Base-by-base conservation (phyloP, 768 basidiomycete genomes). In the Russula virescens region DNA sequence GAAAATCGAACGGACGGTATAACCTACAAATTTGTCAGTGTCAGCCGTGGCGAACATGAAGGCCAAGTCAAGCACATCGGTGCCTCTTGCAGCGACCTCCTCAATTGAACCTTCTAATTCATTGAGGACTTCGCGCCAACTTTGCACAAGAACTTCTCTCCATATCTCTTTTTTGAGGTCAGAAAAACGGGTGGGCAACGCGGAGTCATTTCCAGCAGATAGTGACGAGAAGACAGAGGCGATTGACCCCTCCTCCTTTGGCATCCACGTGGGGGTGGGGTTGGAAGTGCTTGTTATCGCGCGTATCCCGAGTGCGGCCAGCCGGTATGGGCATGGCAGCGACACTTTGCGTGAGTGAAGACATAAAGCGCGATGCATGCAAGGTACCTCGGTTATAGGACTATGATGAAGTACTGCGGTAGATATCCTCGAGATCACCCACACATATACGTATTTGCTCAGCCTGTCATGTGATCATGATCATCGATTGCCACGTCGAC, bases 81-180 rank as follows among this genome's bases (percentile, higher is more conserved):
- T 74, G n/a, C 85, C 81, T 26, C 68, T 71, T 14, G 66, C 64
- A 3, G 75, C 74, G 55, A 90, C 81, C 64, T 83, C 78, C 40
- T 78, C 75, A 0, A 81, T 77, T 3, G 75, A 77, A 5, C 55
- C 63, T 62, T 80, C 75, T 11, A 88, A 75, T 52, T 80, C 83
- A 0, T 64, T 64, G 8, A 88, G 69, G 0, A 89, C 79, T 38
- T 81, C 75, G 47, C 74, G 75, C 86, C 87, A 89, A 49, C 79
- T 78, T 63, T 80, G 71, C 8, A 74, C 64, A 11, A 88, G 70
- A 2, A 62, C 66, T 11, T 83, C 81, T 10, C 65, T 72, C 73
- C 80, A 81, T 0, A 89, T 62, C 28, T 73, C 70, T 62, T 78
- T 79, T 75, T 92, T 91, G 26, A 91, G 71, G 7, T 79, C 77